phyloP scores from a whole-genome alignment of 257 asterid genomes.

The Capsicum rhomboideum region DNA sequence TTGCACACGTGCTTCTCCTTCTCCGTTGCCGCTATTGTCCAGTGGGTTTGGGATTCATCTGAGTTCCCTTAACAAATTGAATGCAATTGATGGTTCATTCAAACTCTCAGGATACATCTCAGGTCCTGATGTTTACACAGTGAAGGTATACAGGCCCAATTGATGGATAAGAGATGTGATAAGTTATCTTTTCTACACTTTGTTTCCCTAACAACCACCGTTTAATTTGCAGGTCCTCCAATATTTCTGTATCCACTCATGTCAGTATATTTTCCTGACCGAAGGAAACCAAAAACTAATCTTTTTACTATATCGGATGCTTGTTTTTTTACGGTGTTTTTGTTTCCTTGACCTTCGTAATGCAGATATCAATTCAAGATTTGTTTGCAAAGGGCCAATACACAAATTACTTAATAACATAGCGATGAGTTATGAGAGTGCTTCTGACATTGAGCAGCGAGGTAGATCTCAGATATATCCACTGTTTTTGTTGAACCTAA shows the following conservation, averaged over 20 bases:
- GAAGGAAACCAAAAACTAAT: neutral
- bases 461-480: constrained; percentile 49
- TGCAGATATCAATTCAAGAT: constrained; percentile 89
- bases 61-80: constrained; percentile 32
- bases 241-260: constrained; percentile 68
- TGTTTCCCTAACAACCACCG: constrained; percentile 21
- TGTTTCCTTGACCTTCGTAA: constrained; percentile 41
- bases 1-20: constrained; percentile 44
- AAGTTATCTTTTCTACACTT: neutral
- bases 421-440: constrained; percentile 44
- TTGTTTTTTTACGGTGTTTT: constrained; percentile 10
- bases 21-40: constrained; percentile 55
- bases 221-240: constrained; percentile 68
- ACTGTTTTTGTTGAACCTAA: constrained; percentile 58
- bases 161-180: neutral
- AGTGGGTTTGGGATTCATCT: constrained; percentile 61
- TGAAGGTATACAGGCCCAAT: constrained; percentile 44
- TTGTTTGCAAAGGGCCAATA: constrained; percentile 77
- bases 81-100: constrained; percentile 39
- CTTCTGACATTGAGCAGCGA: constrained; percentile 31
- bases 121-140: constrained; percentile 47
- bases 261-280: neutral
- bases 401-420: constrained; percentile 76
- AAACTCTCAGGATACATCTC: constrained; percentile 77
- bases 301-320: constrained; percentile 13